Base-by-base conservation (phyloP, 805 yeast genomes). In the Candida oleophila region DNA sequence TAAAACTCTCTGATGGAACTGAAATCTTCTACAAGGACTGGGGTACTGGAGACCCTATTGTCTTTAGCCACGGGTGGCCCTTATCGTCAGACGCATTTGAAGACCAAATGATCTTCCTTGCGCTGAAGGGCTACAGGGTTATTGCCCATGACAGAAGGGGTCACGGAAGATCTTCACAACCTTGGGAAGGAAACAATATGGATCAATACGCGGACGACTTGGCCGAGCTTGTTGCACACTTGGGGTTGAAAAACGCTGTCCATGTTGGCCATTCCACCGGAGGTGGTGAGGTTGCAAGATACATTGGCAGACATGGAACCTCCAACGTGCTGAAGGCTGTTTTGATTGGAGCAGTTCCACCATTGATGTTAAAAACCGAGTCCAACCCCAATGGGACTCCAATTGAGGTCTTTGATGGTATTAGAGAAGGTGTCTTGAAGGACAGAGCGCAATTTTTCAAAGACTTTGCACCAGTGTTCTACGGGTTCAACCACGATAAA, bases 221-320 rank as follows among this genome's bases (percentile, higher is more conserved):
- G 47, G 49, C 55, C n/a, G 55, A 53, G 42, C 41, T 53, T 14
- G 53, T 53, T 3, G 33, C 41, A 11, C 51, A 53, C 38, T 47
- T 53, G 42, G 41, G 35, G 2, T 49, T 53, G 47, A 42, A 53
- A 39, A 42, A 51, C 5, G 55, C 44, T 8, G 32, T 53, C 15
- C 55, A 49, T 36, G 39, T 53, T 22, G 56, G 56, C 3, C 56
- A 53, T 37, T 53, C 56, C n/a, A 53, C 56, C 20, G 56, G 56
- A 8, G 56, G 56, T 12, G 56, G 56, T 22, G 56, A 53, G 36
- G 55, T 53, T 19, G 53, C 50, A 4, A 44, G 55, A 22, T 53
- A 51, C 44, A 46, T 50, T 20, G 53, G 43, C 2, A 44, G 55
- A 9, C 55, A 53, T 41, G 56, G 56, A 3, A 44, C 45, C 15